phyloP scores from a whole-genome alignment of 1,284 basidiomycete genomes.

The Ustilago tritici region DNA sequence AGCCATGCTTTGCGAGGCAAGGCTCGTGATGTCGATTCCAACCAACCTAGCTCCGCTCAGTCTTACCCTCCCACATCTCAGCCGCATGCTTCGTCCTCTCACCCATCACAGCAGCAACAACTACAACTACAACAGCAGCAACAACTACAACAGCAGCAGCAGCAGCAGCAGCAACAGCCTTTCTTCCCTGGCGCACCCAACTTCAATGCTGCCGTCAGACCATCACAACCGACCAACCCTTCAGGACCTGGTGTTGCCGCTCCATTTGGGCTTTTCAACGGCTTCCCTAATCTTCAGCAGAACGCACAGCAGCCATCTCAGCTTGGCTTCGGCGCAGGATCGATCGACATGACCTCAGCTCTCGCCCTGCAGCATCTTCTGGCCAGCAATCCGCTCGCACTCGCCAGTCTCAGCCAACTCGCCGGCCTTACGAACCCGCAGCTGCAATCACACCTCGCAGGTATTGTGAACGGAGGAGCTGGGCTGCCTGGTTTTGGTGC shows the following conservation, averaged over 20 bases:
- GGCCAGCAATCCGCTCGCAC: constrained; percentile 61
- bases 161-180: constrained; percentile 29
- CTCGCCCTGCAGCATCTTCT: constrained; percentile 68
- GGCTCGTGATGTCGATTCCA: constrained; percentile 39
- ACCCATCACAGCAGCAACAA: constrained; percentile 27
- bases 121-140: constrained; percentile 36
- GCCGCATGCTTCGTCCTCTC: constrained; percentile 19
- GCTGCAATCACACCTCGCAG: constrained; percentile 49
- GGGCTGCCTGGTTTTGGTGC: constrained; percentile 24
- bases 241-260: constrained; percentile 27
- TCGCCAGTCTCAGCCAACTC: constrained; percentile 50
- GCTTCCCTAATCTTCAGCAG: constrained; percentile 36
- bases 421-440: constrained; percentile 54
- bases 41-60: constrained; percentile 20
- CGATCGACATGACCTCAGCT: constrained; percentile 63
- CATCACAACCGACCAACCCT: constrained; percentile 32
- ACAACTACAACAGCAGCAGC: constrained; percentile 4
- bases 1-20: constrained; percentile 49
- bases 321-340: constrained; percentile 26
- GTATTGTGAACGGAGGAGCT: constrained; percentile 37
- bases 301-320: constrained; percentile 29
- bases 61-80: constrained; percentile 36
- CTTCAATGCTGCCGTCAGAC: constrained; percentile 28
- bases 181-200: constrained; percentile 41
- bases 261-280: constrained; percentile 35